A percentile compares a stretch with the other conserved stretches of the same genome.
Evolutionary conservation across 495 filamentous ascomycete genomes (phyloP).

Genomic region (Penicillium samsonianum): DNA sequence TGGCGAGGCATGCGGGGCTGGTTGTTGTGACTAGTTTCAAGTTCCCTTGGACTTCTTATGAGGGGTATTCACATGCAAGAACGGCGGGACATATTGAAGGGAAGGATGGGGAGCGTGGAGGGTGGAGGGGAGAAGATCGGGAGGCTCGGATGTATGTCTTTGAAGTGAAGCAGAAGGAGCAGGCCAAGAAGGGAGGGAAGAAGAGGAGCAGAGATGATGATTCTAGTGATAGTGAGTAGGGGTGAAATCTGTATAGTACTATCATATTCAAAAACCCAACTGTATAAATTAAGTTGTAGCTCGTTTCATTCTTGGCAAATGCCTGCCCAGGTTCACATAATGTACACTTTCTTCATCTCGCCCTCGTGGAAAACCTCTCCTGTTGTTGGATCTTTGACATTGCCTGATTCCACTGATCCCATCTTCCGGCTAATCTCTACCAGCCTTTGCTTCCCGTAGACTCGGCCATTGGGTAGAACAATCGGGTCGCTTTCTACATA

Average conservation of each 20-base stretch:
- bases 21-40: slow-evolving; percentile 73
- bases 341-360: slow-evolving; percentile 85
- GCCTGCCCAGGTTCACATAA: slow-evolving; percentile 53
- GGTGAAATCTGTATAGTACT: background rate
- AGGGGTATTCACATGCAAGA: slow-evolving; percentile 83
- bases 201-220: slow-evolving; percentile 49
- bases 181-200: slow-evolving; percentile 29
- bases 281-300: background rate
- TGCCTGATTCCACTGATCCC: slow-evolving; percentile 48
- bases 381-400: slow-evolving; percentile 81
- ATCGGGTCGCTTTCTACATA: slow-evolving; percentile 84
- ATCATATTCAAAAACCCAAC: background rate
- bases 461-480: slow-evolving; percentile 80
- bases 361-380: slow-evolving; percentile 61
- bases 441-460: slow-evolving; percentile 78
- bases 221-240: slow-evolving; percentile 42
- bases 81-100: slow-evolving; percentile 78
- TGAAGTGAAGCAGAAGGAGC: slow-evolving; percentile 58
- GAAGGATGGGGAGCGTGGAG: slow-evolving; percentile 52
- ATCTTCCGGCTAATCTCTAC: slow-evolving; percentile 72
- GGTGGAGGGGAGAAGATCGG: slow-evolving; percentile 81
- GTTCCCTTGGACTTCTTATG: slow-evolving; percentile 74
- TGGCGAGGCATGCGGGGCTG: slow-evolving; percentile 77
- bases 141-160: slow-evolving; percentile 78
- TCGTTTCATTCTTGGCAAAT: background rate